phyloP scores from a whole-genome alignment of 805 yeast species.

The Zygosaccharomyces lentus region DNA sequence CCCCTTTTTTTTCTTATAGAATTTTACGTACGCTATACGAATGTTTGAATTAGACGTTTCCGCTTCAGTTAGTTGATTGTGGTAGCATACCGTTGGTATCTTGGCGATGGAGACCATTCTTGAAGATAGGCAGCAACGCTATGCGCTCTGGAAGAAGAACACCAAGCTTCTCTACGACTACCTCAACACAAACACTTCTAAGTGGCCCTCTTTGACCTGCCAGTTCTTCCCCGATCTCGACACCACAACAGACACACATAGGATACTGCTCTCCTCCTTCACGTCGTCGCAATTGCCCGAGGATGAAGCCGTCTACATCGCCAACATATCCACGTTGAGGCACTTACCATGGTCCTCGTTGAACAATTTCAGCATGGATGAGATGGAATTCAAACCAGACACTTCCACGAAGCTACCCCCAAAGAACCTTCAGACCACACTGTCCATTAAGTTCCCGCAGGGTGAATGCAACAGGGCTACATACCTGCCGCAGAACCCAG shows the following conservation, averaged over 20 bases:
- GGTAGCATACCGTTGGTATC: neutral
- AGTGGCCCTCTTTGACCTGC: slow-evolving; percentile 68
- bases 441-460: slow-evolving; percentile 36
- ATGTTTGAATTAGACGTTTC: neutral
- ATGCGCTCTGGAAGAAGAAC: slow-evolving; percentile 68
- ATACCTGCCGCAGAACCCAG: slow-evolving; percentile 83
- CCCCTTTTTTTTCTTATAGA: neutral
- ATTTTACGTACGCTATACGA: neutral
- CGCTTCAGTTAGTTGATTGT: neutral
- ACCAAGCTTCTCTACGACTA: slow-evolving; percentile 72
- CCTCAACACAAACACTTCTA: slow-evolving; percentile 60
- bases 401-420: slow-evolving; percentile 28
- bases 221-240: slow-evolving; percentile 58
- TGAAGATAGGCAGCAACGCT: slow-evolving; percentile 30
- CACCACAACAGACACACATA: slow-evolving; percentile 25
- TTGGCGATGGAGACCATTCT: slow-evolving; percentile 13
- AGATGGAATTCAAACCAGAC: slow-evolving; percentile 37
- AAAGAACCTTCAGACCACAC: slow-evolving; percentile 24
- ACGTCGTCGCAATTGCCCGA: slow-evolving; percentile 36
- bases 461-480: slow-evolving; percentile 66
- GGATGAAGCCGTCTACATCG: slow-evolving; percentile 32
- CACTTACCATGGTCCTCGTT: slow-evolving; percentile 35
- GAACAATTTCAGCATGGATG: slow-evolving; percentile 37
- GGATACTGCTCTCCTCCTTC: slow-evolving; percentile 32
- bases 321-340: slow-evolving; percentile 29